phyloP scores from a whole-genome alignment of 805 yeast species.

The Lachancea nothofagi region DNA sequence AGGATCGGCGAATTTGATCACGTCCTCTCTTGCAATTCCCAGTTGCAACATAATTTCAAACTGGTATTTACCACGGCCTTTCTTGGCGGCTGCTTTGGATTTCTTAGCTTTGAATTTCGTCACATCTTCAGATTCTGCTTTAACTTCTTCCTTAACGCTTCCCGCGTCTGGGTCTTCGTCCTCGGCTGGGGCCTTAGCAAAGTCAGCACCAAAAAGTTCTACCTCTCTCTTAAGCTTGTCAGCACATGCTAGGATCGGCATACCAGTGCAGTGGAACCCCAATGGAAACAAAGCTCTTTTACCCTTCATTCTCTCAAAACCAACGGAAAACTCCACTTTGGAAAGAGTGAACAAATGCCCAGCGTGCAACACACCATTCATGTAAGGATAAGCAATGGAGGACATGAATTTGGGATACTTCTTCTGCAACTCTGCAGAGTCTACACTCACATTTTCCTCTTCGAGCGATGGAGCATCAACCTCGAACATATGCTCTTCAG shows the following conservation, averaged over 20 bases:
- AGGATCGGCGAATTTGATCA: conserved; percentile 87
- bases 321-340: conserved; percentile 86
- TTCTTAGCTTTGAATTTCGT: conserved; percentile 90
- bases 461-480: conserved; percentile 78
- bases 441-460: conserved; percentile 51
- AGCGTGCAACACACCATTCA: conserved; percentile 97
- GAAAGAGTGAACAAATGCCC: conserved; percentile 96
- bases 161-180: conserved; percentile 44
- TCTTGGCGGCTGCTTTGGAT: conserved; percentile 89
- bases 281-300: conserved; percentile 88
- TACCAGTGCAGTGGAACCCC: conserved; percentile 99
- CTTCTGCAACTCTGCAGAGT: conserved; percentile 64
- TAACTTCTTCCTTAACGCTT: conserved; percentile 29
- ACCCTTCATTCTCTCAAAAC: conserved; percentile 93
- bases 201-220: conserved; percentile 83
- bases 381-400: conserved; percentile 97
- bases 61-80: conserved; percentile 91
- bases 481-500: conserved; percentile 78
- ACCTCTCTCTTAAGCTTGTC: conserved; percentile 91
- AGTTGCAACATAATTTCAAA: conserved; percentile 93
- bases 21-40: conserved; percentile 80
- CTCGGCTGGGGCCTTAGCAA: conserved; percentile 58
- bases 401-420: conserved; percentile 82
- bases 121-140: conserved; percentile 59
- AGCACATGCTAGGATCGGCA: conserved; percentile 95